Conservation (phyloP, 140 eudicot genomes). For the Stevia rebaudiana region DNA sequence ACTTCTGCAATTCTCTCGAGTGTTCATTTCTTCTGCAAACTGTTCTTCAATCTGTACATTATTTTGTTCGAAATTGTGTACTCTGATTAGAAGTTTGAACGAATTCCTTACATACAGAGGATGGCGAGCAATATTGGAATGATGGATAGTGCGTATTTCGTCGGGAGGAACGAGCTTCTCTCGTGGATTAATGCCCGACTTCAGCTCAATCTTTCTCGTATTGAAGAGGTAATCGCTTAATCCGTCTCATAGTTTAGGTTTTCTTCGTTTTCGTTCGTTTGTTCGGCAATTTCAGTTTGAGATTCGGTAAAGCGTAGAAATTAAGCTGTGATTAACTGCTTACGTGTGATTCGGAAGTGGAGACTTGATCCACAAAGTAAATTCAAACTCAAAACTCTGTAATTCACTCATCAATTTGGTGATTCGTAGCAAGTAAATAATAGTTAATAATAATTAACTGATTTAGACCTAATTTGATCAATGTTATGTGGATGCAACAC, state of each 20-base stretch:
- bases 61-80: not conserved
- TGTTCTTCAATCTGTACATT: not conserved
- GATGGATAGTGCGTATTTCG: conserved; percentile 96
- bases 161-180: conserved; percentile 84
- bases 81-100: not conserved
- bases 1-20: conserved; percentile 1
- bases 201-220: conserved; percentile 80
- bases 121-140: conserved; percentile 90
- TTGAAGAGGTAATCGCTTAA: conserved; percentile 62
- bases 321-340: not conserved
- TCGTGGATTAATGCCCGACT: conserved; percentile 83
- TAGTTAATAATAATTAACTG: not conserved
- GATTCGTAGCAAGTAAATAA: not conserved
- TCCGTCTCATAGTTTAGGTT: not conserved
- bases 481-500: not conserved
- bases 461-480: not conserved
- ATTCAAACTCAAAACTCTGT: not conserved
- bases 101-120: not conserved
- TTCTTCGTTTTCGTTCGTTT: not conserved
- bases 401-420: not conserved
- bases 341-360: not conserved
- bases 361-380: not conserved
- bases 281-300: not conserved
- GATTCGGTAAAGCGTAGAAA: not conserved
- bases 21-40: conserved; percentile 3